Evolutionary conservation across 1,284 basidiomycete species (phyloP).

Genomic region (Cryptococcus sp.): DNA sequence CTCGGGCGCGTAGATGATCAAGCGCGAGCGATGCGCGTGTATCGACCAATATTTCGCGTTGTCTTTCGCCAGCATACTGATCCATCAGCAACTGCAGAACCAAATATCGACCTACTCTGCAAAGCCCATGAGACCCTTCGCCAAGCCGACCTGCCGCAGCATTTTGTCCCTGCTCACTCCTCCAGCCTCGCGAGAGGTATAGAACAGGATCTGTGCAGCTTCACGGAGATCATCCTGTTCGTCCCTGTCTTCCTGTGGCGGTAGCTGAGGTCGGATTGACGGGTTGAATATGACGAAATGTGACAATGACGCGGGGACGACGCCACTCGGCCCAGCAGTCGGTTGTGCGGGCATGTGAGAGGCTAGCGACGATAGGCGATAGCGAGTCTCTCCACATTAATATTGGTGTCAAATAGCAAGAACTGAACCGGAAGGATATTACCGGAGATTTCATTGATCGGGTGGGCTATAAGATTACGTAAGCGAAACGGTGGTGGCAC

Average conservation of each 20-base stretch:
- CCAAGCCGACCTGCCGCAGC: slow-evolving; percentile 47
- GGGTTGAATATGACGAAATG: slow-evolving; percentile 51
- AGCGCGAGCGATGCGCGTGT: slow-evolving; percentile 31
- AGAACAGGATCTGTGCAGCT: slow-evolving; percentile 49
- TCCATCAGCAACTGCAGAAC: neutral
- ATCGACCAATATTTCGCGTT: slow-evolving; percentile 32
- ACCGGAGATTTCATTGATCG: too few relatives aligned
- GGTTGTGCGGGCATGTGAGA: too few relatives aligned
- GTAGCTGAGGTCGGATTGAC: slow-evolving; percentile 19
- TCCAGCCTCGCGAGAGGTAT: slow-evolving; percentile 39
- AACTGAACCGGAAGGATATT: too few relatives aligned
- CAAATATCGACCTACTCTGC: slow-evolving; percentile 29
- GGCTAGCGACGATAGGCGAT: too few relatives aligned
- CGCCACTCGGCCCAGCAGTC: slow-evolving; percentile 5
- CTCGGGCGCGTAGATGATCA: slow-evolving; percentile 43
- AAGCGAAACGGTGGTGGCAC: too few relatives aligned
- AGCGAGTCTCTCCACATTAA: too few relatives aligned
- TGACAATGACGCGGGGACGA: slow-evolving; percentile 31
- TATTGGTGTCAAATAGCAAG: too few relatives aligned
- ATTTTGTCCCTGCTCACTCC: slow-evolving; percentile 45
- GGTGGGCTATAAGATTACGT: too few relatives aligned
- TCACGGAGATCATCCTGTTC: slow-evolving; percentile 46
- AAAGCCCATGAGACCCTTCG: slow-evolving; percentile 49
- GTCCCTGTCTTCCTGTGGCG: slow-evolving; percentile 26
- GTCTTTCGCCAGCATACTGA: slow-evolving; percentile 33